phyloP scores from a whole-genome alignment of 345 rosid genomes.

The Pseudoturritis turrita region DNA sequence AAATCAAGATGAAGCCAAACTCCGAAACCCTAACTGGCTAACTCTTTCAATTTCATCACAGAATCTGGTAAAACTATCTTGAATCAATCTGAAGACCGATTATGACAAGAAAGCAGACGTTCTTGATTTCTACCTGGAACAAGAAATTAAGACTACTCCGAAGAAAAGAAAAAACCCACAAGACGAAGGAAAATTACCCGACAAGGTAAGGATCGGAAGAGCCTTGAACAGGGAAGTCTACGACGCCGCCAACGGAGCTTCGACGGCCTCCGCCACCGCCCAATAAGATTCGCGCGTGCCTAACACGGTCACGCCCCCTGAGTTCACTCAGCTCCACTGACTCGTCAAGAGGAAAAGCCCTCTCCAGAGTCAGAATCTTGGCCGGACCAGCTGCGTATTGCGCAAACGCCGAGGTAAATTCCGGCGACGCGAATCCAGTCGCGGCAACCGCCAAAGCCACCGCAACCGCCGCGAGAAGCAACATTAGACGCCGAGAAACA shows the following conservation, averaged over 20 bases:
- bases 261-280: constrained; percentile 47
- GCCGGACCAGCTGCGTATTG: constrained; percentile 15
- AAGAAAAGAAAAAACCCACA: not conserved
- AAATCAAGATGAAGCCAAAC: not conserved
- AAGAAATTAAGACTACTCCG: not conserved
- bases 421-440: constrained; percentile 7
- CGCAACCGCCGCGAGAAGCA: constrained; percentile 1
- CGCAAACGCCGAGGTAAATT: constrained; percentile 15
- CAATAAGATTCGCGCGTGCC: constrained; percentile 74
- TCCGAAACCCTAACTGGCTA: not conserved
- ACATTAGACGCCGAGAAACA: constrained; percentile 14
- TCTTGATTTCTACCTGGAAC: not conserved
- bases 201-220: constrained; percentile 79
- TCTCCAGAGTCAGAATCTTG: constrained; percentile 52
- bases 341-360: constrained; percentile 59
- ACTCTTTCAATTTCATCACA: not conserved
- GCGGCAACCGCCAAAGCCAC: constrained; percentile 15
- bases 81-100: not conserved
- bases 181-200: constrained; percentile 47
- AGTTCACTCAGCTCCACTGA: constrained; percentile 49
- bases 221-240: constrained; percentile 61
- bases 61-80: not conserved
- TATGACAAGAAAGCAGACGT: not conserved
- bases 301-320: constrained; percentile 59
- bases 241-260: constrained; percentile 52